Evolutionary conservation across 768 basidiomycete genomes (phyloP).

Genomic region (Tricholoma bakamatsutake): DNA sequence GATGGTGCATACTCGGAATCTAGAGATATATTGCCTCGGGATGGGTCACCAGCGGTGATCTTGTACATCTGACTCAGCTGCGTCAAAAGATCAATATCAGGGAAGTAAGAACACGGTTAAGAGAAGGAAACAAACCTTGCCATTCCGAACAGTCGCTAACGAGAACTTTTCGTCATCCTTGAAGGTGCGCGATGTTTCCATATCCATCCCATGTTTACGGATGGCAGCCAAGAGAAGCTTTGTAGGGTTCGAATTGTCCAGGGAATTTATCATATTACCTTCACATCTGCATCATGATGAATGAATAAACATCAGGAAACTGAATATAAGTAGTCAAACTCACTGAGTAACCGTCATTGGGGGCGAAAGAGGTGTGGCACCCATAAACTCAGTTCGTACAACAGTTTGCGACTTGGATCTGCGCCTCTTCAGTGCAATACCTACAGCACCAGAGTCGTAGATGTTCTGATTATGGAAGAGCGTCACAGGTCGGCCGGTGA

Average conservation of each 20-base stretch:
- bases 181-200: slow-evolving; percentile 21
- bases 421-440: slow-evolving; percentile 40
- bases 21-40: slow-evolving; percentile 60
- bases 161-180: slow-evolving; percentile 57
- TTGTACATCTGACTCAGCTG: slow-evolving; percentile 45
- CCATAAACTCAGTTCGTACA: slow-evolving; percentile 28
- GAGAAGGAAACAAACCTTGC: slow-evolving; percentile 18
- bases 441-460: slow-evolving; percentile 62
- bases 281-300: slow-evolving; percentile 40
- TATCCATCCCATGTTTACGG: slow-evolving; percentile 27
- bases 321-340: slow-evolving; percentile 1
- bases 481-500: slow-evolving; percentile 70
- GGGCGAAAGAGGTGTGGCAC: slow-evolving; percentile 37
- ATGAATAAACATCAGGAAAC: neutral
- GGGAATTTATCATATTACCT: slow-evolving; percentile 64
- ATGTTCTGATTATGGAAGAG: slow-evolving; percentile 54
- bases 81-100: neutral
- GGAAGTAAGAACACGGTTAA: neutral
- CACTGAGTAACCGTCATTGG: slow-evolving; percentile 54
- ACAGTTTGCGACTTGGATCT: neutral
- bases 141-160: slow-evolving; percentile 37
- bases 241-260: slow-evolving; percentile 56
- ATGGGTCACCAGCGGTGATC: slow-evolving; percentile 69
- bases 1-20: slow-evolving; percentile 45
- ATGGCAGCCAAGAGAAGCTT: slow-evolving; percentile 53